Evolutionary conservation across 108 stramenopile species (phyloP).

Genomic region (Chaetoceros tenuissimus): DNA sequence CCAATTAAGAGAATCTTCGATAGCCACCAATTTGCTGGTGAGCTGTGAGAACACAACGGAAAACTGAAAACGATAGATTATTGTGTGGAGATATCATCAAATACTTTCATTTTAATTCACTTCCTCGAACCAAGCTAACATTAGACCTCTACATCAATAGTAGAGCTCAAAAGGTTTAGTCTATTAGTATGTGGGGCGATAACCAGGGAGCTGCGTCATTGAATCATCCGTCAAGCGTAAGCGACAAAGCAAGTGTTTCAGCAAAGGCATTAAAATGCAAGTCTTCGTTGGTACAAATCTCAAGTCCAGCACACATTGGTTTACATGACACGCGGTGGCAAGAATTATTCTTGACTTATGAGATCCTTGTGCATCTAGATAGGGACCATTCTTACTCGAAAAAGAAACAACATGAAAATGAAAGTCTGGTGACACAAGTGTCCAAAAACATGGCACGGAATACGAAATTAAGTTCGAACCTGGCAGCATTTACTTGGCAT

Average conservation of each 20-base stretch:
- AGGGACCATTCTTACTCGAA: not conserved
- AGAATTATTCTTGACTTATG: conserved; percentile 57
- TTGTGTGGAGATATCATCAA: too few species aligned
- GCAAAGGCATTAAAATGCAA: conserved; percentile 12
- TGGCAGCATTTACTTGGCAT: conserved; percentile 64
- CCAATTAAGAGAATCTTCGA: too few species aligned
- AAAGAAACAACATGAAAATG: not conserved
- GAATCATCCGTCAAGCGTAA: not conserved
- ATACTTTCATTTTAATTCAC: too few species aligned
- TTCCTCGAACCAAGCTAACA: too few species aligned
- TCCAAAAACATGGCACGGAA: conserved; percentile 46
- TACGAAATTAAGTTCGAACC: conserved; percentile 46
- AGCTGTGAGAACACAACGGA: too few species aligned
- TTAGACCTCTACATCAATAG: too few species aligned
- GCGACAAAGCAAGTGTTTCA: conserved; percentile 12
- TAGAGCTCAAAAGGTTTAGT: not conserved
- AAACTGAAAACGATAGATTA: too few species aligned
- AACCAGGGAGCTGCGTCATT: not conserved
- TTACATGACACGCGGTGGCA: conserved; percentile 71
- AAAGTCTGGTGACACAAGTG: conserved; percentile 26
- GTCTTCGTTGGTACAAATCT: conserved; percentile 42
- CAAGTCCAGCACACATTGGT: conserved; percentile 60
- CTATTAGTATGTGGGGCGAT: conserved; percentile 14
- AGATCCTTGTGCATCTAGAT: conserved; percentile 72
- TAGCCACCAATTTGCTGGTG: too few species aligned